These are phyloP conservation scores for Curvularia sp. DNA, from an alignment of 2,329 filamentous ascomycete species.

Conservation along the genomic window DNA sequence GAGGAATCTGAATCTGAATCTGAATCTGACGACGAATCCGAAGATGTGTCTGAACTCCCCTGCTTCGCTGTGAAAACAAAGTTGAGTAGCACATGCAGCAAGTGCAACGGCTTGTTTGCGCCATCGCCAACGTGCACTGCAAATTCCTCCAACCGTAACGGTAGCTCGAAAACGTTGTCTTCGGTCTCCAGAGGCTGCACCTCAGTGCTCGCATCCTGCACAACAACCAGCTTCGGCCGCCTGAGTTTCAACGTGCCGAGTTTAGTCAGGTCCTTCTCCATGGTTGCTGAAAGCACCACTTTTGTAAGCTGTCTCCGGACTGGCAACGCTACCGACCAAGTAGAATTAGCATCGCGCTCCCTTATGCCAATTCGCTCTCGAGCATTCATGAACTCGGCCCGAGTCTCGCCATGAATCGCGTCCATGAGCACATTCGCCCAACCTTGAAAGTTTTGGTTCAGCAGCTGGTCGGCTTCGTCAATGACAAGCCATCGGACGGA, in stretches of 20 bases:
- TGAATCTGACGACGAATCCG: not conserved
- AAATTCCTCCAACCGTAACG: conserved; percentile 54
- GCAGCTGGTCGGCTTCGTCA: conserved; percentile 90
- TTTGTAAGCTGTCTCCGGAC: conserved; percentile 67
- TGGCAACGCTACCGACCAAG: conserved; percentile 44
- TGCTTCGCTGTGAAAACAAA: conserved; percentile 50
- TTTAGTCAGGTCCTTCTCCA: conserved; percentile 85
- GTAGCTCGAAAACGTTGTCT: conserved; percentile 63
- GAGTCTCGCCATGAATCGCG: conserved; percentile 61
- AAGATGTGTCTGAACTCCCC: conserved; percentile 14
- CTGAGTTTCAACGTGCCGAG: conserved; percentile 75
- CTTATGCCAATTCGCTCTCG: conserved; percentile 61
- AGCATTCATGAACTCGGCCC: conserved; percentile 55
- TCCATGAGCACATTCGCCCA: conserved; percentile 78
- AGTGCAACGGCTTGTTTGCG: conserved; percentile 73
- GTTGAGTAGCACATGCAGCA: conserved; percentile 76
- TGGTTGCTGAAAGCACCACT: conserved; percentile 87
- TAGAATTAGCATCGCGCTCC: conserved; percentile 41
- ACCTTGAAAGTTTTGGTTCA: conserved; percentile 91
- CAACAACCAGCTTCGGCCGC: conserved; percentile 76
- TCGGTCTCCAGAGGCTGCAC: conserved; percentile 31
- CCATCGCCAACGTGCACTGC: conserved; percentile 59
- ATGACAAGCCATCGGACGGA: conserved; percentile 87
- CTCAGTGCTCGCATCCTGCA: conserved; percentile 63
- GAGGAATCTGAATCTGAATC: not conserved